Conservation (phyloP, 345 rosid species). For the Camelina hispida region DNA sequence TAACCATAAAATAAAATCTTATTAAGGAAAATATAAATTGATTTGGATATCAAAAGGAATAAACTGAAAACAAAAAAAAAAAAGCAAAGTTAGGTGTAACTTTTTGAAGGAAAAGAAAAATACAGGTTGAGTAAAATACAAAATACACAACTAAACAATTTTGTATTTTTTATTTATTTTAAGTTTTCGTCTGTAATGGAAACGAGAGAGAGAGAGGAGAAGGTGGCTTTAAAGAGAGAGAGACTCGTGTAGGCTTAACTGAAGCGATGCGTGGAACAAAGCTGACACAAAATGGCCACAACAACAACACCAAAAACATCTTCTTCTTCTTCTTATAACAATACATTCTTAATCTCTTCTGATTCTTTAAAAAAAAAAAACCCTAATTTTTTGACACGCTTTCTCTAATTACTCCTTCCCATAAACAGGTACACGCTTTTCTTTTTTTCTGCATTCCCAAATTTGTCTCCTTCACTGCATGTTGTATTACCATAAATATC, state of each 20-base stretch:
- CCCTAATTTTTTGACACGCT: slow-evolving; percentile 3
- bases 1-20: neutral
- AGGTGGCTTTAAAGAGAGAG: slow-evolving; percentile 31
- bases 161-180: neutral
- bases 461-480: slow-evolving; percentile 1
- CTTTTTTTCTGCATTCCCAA: slow-evolving; percentile 13
- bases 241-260: slow-evolving; percentile 58
- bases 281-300: slow-evolving; percentile 55
- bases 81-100: neutral
- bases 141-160: neutral
- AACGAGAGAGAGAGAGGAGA: slow-evolving; percentile 22
- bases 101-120: neutral
- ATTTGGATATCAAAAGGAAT: no score
- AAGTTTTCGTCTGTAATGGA: neutral
- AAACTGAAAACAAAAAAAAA: no score
- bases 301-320: neutral
- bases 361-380: neutral
- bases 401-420: neutral
- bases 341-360: slow-evolving; percentile 23
- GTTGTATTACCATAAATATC: neutral
- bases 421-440: neutral
- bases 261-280: slow-evolving; percentile 59
- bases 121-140: neutral
- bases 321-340: slow-evolving; percentile 8
- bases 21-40: no score